Base-by-base conservation (phyloP, 257 asterid genomes). In the Mentha longifolia region DNA sequence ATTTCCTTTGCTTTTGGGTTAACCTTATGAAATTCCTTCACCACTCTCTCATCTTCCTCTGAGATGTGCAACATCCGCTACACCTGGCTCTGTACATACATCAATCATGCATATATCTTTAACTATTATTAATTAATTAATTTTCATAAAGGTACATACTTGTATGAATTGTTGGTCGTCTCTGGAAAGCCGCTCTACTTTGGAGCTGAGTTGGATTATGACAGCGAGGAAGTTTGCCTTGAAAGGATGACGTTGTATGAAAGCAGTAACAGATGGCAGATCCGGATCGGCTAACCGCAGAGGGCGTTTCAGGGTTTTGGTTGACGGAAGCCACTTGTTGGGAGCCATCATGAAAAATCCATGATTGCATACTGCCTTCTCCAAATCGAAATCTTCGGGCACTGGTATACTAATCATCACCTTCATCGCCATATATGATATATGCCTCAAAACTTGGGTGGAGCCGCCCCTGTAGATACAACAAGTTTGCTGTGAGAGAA, bases 31-130 rank as follows among this genome's bases (percentile, higher is more conserved):
- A 85, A 87, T 16, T 62, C 72, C 22, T 46, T 25, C 6, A 83
- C 64, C 9, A 61, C 74, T 22, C 22, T 28, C 35, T 81, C 88
- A 46, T 87, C 87, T 49, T 70, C 47, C 0, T 9, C 17, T n/a
- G 88, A 77, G 31, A 85, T 54, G 17, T 82, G 76, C 39, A 87
- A 8, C 92, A 87, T 87, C 9, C 90, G 71, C 9, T 19, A 15
- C 25, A 87, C 92, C 64, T 85, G 90, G 30, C 25, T 59, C 89
- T 83, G 31, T 0, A 13, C 50, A n/a, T n/a, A n/a, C 35, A 31
- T 31, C 4, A 31, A 31, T 31, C 35, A 31, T 5, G 4, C 35
- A 31, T 5, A 17, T 20, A 0, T 2, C 1, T 12, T 2, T 31
- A 31, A 5, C 4, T 2, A 31, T 5, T 31, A 31, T 31, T 31